Conservation (phyloP, 2,329 filamentous ascomycete species). For the Fusarium equiseti region DNA sequence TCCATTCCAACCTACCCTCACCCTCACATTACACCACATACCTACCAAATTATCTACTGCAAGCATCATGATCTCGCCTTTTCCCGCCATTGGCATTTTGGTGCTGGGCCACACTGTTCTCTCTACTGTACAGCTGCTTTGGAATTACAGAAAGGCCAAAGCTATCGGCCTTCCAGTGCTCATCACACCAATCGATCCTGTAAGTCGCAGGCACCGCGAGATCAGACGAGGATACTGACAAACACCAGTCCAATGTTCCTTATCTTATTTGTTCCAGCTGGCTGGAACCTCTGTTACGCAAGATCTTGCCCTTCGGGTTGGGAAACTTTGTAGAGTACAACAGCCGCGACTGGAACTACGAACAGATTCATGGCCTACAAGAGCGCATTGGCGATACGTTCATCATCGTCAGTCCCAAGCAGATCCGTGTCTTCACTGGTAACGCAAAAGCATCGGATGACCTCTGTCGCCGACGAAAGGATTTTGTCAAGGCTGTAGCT, state of each 20-base stretch:
- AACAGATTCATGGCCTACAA: constrained; percentile 35
- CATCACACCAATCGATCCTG: constrained; percentile 36
- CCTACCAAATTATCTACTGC: neutral
- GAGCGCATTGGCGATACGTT: constrained; percentile 41
- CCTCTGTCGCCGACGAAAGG: constrained; percentile 31
- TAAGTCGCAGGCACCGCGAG: neutral
- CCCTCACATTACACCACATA: neutral
- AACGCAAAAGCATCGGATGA: constrained; percentile 38
- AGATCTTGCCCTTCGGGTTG: constrained; percentile 15
- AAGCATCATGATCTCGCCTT: constrained; percentile 21
- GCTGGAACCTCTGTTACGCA: constrained; percentile 27
- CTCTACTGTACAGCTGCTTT: constrained; percentile 13
- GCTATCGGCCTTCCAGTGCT: constrained; percentile 30
- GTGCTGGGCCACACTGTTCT: constrained; percentile 12
- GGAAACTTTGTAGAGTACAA: constrained; percentile 43
- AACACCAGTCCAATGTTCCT: constrained; percentile 18
- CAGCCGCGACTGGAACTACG: constrained; percentile 41
- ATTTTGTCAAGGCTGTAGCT: constrained; percentile 38
- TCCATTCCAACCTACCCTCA: neutral
- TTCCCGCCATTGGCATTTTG: constrained; percentile 3
- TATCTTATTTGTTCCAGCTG: constrained; percentile 29
- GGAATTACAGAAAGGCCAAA: constrained; percentile 36
- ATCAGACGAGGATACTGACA: neutral
- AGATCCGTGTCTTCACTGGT: constrained; percentile 37
- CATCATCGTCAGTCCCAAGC: constrained; percentile 39